Evolutionary conservation across 345 rosid genomes (phyloP), one percentile per base, ranked within the genome.

Genomic region (Eucalyptus tenuipes): DNA sequence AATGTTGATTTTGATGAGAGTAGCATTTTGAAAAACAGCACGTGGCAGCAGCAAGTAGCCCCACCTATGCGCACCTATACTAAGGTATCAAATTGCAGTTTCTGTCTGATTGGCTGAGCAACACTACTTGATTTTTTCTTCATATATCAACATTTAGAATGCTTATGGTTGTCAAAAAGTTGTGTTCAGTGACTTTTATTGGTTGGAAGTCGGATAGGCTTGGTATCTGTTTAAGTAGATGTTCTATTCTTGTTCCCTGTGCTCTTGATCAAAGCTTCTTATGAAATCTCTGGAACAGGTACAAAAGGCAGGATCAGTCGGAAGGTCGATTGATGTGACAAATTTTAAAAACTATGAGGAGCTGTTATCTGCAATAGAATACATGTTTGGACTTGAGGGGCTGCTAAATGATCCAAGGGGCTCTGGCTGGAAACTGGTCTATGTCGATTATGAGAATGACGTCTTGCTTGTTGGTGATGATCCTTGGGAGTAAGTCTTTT

Each of bases 391-490:
- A 87, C 95, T 98, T 6, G 96, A 94, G 91, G 99, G 99, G 50
- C 92, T 97, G 87, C 99, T 98, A 13, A 93, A 94, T 88, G 94
- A 93, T 80, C 97, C 96, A 1, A 94, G 95, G 89, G 98, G 95
- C 84, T 95, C 99, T 1, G 97, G 97, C 29, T 98, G 99, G 99
- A 97, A 97, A 89, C 92, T 97, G 84, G 99, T 98, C 18, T 98
- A 97, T 50, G 99, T 98, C 66, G 99, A 98, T 92, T 97, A 95
- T 75, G 99, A 97, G 93, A 96, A 94, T 68, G 99, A 98, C 85
- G 99, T 97, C 89, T 96, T 97, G 17, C 99, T 98, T 18, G 97
- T 98, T 7, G 99, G 99, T 49, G 99, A 98, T 92, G 99, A 97
- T 91, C 99, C 99, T 33, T 98, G 99, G 99, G 99, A 98, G 99